A percentile compares a stretch with the other conserved stretches of the same genome.
phyloP scores from a whole-genome alignment of 257 asterid species.

The Scutellaria baicalensis region DNA sequence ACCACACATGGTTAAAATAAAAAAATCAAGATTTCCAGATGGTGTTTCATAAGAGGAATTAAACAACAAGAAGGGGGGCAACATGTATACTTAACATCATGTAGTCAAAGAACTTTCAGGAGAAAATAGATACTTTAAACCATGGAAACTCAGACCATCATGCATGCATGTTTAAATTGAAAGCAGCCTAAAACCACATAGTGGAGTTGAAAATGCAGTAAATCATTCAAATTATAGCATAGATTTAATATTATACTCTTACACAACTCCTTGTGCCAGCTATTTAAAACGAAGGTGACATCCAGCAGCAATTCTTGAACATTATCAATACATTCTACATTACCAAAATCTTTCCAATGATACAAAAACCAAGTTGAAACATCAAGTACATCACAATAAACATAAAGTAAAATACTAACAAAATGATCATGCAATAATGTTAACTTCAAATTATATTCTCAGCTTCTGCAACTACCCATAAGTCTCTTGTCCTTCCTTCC shows the following conservation, averaged over 20 bases:
- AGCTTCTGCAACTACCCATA: background rate
- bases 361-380: background rate
- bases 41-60: background rate
- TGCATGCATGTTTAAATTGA: background rate
- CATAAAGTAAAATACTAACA: background rate
- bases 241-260: background rate
- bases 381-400: background rate
- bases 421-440: background rate
- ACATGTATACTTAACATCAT: background rate
- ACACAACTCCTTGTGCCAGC: background rate
- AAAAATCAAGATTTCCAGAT: background rate
- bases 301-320: background rate
- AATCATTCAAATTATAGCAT: background rate
- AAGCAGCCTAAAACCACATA: background rate
- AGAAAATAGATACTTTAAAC: background rate
- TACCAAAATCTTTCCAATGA: background rate
- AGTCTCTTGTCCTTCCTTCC: background rate
- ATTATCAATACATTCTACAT: background rate
- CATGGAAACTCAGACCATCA: constrained; percentile 1
- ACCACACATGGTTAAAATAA: background rate
- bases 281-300: background rate
- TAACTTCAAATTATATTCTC: background rate
- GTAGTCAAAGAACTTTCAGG: background rate
- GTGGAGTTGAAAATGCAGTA: background rate
- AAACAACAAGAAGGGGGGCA: background rate